Evolutionary conservation across 129 eudicot species (phyloP), one percentile per base, ranked within the genome.

Genomic region (Flaveria ramosissima): DNA sequence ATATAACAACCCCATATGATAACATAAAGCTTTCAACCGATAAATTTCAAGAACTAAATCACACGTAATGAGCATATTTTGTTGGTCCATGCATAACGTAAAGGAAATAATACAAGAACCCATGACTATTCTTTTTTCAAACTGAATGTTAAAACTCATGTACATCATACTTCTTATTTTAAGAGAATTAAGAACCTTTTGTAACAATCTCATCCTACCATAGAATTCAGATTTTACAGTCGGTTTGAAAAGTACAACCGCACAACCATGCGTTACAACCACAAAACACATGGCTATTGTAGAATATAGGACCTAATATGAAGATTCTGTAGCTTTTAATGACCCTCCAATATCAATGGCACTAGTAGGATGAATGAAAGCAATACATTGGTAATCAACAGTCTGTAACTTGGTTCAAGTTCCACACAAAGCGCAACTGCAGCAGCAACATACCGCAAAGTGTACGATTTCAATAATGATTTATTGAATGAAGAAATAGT

Each of bases 371-470:
- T 91, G 76, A 94, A 88, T 1, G 97, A 94, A 75, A 89, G 96
- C 77, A 94, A 77, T 41, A 94, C 96, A 48, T 94, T 96, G 2
- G 93, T 91, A 66, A 89, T 94, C 92, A 91, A 75, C 12, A 97
- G 92, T 56, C 98, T 81, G 85, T 94, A 94, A 80, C 97, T 91
- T 56, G 98, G 97, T 84, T 94, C 98, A 9, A 92, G 96, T 61
- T 94, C 97, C 41, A 94, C 92, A 81, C 97, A 94, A 19, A 91
- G 75, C 51, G 89, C 96, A 42, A 96, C 97, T 55, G 91, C 88
- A n/a, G 97, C 98, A 59, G 98, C 96, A 80, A 94, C 98, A 97
- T 26, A n/a, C n/a, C n/a, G n/a, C n/a, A n/a, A n/a, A n/a, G n/a
- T n/a, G n/a, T n/a, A n/a, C n/a, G n/a, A n/a, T n/a, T n/a, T n/a